Percentiles rank a stretch among this genome's conserved stretches.
Conservation (phyloP, 441 rosid species). For the Brassica hybrid region DNA sequence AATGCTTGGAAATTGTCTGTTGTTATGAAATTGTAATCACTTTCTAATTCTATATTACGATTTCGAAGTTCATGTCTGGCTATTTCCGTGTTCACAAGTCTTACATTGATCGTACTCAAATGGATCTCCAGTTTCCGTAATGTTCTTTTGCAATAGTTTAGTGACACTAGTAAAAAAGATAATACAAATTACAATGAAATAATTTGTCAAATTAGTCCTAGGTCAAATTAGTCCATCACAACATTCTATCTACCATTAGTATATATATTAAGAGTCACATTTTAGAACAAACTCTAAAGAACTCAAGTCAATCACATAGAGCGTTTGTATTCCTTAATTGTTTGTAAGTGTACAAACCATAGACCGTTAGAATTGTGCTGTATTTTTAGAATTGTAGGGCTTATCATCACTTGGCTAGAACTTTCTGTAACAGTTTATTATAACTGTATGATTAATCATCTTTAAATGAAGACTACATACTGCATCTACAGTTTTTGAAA, state of each 20-base stretch:
- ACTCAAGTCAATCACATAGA: constrained; percentile 2
- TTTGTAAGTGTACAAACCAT: background rate
- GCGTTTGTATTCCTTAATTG: background rate
- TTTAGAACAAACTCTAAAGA: background rate
- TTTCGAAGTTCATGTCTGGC: background rate
- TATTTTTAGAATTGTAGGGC: background rate
- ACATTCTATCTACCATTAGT: background rate
- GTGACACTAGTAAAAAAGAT: background rate
- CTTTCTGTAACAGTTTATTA: background rate
- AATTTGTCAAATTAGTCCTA: background rate
- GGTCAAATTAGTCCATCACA: background rate
- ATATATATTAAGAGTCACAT: background rate
- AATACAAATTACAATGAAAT: background rate
- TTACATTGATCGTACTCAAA: background rate
- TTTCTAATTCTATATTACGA: background rate
- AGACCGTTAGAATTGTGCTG: background rate
- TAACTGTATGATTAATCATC: background rate
- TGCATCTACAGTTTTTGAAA: background rate
- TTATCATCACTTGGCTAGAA: background rate
- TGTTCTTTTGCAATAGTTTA: background rate
- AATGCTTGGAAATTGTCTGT: background rate
- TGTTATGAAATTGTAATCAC: background rate
- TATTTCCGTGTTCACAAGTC: constrained; percentile 1
- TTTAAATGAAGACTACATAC: background rate
- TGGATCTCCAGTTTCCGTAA: background rate